Evolutionary conservation across 228 moss, liverwort and hornwort species (phyloP).

Genomic region (Sphagnum magellanicum): DNA sequence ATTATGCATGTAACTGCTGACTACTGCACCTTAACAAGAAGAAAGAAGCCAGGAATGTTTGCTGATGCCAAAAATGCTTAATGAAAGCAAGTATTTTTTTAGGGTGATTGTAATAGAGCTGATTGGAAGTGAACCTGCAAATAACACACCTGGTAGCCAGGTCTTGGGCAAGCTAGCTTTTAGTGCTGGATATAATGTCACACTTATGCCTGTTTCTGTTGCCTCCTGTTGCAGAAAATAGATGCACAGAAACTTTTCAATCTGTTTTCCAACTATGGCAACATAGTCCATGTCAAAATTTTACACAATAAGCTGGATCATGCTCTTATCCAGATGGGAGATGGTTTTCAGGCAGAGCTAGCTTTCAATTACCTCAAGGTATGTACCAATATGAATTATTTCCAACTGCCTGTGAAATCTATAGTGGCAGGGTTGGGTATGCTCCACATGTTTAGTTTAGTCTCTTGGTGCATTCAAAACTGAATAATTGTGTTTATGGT

Average conservation of each 20-base stretch:
- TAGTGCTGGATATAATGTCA: neutral
- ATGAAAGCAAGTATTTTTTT: no score
- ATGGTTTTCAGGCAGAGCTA: slow-evolving; percentile 93
- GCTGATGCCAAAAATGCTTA: no score
- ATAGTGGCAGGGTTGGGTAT: neutral
- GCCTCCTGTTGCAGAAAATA: slow-evolving; percentile 69
- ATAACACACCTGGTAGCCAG: no score
- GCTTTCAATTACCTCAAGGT: slow-evolving; percentile 96
- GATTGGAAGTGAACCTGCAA: no score
- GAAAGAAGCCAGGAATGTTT: no score
- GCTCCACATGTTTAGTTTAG: no score
- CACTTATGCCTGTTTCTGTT: neutral
- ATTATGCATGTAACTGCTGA: no score
- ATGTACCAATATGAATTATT: neutral
- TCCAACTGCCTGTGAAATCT: neutral
- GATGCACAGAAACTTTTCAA: slow-evolving; percentile 96
- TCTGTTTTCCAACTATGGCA: slow-evolving; percentile 96
- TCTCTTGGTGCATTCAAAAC: no score
- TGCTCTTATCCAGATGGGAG: slow-evolving; percentile 98
- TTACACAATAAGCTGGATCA: slow-evolving; percentile 99
- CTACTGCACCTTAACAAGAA: no score
- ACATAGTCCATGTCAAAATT: slow-evolving; percentile 93
- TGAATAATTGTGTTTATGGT: no score
- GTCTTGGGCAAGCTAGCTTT: neutral
- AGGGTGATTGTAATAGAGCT: no score